A percentile compares a stretch with the other conserved stretches of the same genome.
These are phyloP conservation scores for Wallacemonas rigidus DNA, from an alignment of 208 protist genomes.

Conservation along the genomic window DNA sequence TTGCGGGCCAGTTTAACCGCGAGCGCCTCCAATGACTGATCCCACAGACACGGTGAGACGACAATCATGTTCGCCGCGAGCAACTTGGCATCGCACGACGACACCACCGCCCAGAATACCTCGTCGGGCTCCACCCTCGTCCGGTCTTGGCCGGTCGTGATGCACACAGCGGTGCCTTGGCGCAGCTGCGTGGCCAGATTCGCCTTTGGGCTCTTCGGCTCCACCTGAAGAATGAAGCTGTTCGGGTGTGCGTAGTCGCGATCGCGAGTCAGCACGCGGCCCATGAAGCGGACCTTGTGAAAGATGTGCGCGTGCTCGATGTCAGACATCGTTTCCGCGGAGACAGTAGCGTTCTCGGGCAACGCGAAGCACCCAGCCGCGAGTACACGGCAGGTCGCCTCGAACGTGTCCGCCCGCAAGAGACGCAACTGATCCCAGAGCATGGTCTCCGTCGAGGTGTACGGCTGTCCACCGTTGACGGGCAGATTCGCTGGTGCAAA, in stretches of 20 bases:
- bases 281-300: conserved; percentile 63
- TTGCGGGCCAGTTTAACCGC: conserved; percentile 75
- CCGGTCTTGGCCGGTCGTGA: conserved; percentile 69
- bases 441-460: conserved; percentile 56
- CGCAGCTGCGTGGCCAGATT: conserved; percentile 51
- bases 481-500: conserved; percentile 75
- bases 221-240: conserved; percentile 79
- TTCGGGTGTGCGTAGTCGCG: conserved; percentile 66
- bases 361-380: conserved; percentile 71
- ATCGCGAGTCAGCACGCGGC: conserved; percentile 70
- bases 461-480: conserved; percentile 47
- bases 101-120: conserved; percentile 87
- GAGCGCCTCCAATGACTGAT: conserved; percentile 62
- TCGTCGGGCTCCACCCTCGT: conserved; percentile 46
- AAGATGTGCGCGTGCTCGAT: conserved; percentile 74
- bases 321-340: conserved; percentile 60
- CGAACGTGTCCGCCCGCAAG: conserved; percentile 89
- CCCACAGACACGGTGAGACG: conserved; percentile 57
- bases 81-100: conserved; percentile 61
- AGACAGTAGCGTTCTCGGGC: conserved; percentile 43
- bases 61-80: conserved; percentile 60
- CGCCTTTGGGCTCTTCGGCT: conserved; percentile 55
- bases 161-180: conserved; percentile 78
- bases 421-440: conserved; percentile 76
- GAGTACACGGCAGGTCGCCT: conserved; percentile 65